These are phyloP conservation scores for Veloporphyrellus conicus DNA, from an alignment of 1,284 basidiomycete species.

Conservation along the genomic window DNA sequence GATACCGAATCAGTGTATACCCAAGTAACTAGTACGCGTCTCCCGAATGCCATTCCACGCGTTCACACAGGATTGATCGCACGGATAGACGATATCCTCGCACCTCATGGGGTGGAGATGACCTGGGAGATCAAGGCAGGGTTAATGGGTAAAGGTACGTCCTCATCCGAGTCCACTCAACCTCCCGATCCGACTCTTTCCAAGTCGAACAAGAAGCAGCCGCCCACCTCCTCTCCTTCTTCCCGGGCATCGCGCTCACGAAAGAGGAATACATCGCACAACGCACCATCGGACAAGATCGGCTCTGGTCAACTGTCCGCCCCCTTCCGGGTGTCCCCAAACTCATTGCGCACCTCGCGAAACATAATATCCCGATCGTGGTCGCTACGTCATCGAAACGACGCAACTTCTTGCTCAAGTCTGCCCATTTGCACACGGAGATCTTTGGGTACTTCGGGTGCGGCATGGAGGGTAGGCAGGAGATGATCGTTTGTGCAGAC, in stretches of 20 bases:
- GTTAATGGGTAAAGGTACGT: slow-evolving; percentile 76
- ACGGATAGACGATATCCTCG: slow-evolving; percentile 55
- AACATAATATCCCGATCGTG: slow-evolving; percentile 65
- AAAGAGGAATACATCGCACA: slow-evolving; percentile 55
- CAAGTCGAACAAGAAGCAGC: slow-evolving; percentile 64
- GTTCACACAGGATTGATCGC: slow-evolving; percentile 7
- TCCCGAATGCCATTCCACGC: background rate
- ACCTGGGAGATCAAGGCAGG: slow-evolving; percentile 81
- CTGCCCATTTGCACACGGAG: slow-evolving; percentile 50
- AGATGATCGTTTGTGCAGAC: slow-evolving; percentile 63
- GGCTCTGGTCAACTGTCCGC: slow-evolving; percentile 60
- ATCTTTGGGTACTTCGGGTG: slow-evolving; percentile 43
- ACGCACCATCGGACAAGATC: slow-evolving; percentile 56
- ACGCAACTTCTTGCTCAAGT: slow-evolving; percentile 63
- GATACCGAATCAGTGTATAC: slow-evolving; percentile 74
- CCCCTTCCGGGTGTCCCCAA: slow-evolving; percentile 65
- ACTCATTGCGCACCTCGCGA: slow-evolving; percentile 62
- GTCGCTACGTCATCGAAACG: slow-evolving; percentile 70
- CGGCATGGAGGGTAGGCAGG: slow-evolving; percentile 32
- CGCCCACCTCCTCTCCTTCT: slow-evolving; percentile 65
- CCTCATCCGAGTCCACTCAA: background rate
- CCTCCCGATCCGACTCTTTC: background rate
- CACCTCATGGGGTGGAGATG: slow-evolving; percentile 69
- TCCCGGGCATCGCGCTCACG: slow-evolving; percentile 63
- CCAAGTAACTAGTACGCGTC: slow-evolving; percentile 64